These are phyloP conservation scores for Potentilla sterilis DNA, from an alignment of 306 rosid genomes.

Conservation along the genomic window DNA sequence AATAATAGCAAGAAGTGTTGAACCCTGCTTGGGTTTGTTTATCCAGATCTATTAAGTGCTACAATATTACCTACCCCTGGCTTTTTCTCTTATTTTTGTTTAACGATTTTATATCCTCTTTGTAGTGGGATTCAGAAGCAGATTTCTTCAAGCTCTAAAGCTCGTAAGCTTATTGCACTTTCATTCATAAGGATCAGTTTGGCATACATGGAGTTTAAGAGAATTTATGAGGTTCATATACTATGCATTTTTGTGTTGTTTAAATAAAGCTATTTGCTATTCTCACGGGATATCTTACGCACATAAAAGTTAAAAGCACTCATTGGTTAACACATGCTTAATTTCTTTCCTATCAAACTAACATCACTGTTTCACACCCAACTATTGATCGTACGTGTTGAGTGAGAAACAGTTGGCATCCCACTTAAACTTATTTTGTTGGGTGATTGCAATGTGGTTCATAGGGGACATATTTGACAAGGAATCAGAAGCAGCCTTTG, in stretches of 20 bases:
- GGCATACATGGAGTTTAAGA: slow-evolving; percentile 79
- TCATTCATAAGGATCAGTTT: slow-evolving; percentile 71
- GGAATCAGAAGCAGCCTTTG: slow-evolving; percentile 55
- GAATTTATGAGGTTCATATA: slow-evolving; percentile 79
- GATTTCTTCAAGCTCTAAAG: slow-evolving; percentile 58
- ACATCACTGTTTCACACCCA: background rate
- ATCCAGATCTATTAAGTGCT: background rate
- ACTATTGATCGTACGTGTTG: background rate
- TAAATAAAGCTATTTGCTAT: slow-evolving; percentile 11
- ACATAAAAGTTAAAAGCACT: background rate
- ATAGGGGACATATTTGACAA: slow-evolving; percentile 75
- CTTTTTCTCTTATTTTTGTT: background rate
- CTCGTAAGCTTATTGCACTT: slow-evolving; percentile 73
- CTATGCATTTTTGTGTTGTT: slow-evolving; percentile 11
- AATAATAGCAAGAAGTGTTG: background rate
- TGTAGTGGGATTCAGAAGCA: slow-evolving; percentile 88
- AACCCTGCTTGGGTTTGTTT: background rate
- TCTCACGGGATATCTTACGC: background rate
- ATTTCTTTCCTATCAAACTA: background rate
- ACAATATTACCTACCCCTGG: background rate
- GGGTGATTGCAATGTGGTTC: slow-evolving; percentile 25
- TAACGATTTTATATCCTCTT: background rate
- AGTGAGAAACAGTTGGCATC: background rate
- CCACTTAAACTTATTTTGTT: slow-evolving; percentile 14
- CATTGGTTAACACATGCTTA: background rate